Conservation (phyloP, 2,329 filamentous ascomycete genomes). For the Apiospora malaysiana region DNA sequence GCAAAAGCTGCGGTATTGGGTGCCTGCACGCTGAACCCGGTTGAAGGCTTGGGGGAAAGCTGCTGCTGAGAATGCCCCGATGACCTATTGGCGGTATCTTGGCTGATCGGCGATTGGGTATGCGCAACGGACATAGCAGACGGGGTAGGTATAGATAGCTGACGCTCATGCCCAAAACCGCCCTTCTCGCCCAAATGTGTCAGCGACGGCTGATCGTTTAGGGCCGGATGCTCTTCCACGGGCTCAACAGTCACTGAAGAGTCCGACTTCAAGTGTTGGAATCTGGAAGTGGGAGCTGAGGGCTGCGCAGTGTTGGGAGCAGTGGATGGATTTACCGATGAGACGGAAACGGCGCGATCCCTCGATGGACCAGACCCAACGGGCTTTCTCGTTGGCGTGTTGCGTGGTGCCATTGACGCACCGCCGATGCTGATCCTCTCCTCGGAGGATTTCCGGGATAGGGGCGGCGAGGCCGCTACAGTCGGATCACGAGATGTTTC, state of each 20-base stretch:
- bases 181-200: constrained; percentile 1
- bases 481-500: neutral
- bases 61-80: neutral
- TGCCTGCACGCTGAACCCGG: neutral
- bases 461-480: neutral
- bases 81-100: neutral
- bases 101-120: neutral
- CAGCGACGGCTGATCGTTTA: constrained; percentile 9
- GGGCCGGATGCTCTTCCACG: neutral
- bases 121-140: constrained; percentile 4
- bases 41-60: neutral
- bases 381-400: constrained; percentile 38
- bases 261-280: constrained; percentile 12
- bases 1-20: neutral
- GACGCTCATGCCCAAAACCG: neutral
- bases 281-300: neutral
- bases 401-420: constrained; percentile 26
- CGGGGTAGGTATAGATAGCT: neutral
- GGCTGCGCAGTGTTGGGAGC: neutral
- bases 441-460: constrained; percentile 30
- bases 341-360: constrained; percentile 28
- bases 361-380: constrained; percentile 36
- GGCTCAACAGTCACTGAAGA: neutral
- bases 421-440: constrained; percentile 29
- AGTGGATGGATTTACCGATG: constrained; percentile 26